Conservation (phyloP, 805 yeast genomes). For the Wickerhamiella nectarea region DNA sequence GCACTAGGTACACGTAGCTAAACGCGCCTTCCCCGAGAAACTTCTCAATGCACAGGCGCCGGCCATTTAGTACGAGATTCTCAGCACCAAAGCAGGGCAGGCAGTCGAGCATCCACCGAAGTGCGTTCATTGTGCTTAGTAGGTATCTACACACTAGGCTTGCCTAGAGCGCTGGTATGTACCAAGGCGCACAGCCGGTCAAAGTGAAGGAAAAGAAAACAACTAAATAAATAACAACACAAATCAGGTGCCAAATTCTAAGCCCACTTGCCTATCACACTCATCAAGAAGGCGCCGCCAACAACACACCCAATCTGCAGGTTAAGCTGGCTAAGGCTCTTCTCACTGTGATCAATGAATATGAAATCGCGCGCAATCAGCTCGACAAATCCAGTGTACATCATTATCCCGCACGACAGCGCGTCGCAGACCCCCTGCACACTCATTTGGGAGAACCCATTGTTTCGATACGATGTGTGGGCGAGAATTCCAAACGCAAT, state of each 20-base stretch:
- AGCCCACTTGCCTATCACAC: conserved; percentile 66
- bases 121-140: background rate
- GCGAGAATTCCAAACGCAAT: conserved; percentile 69
- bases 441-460: conserved; percentile 39
- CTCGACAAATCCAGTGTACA: conserved; percentile 64
- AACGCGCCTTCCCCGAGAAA: conserved; percentile 87
- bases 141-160: too few species aligned
- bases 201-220: too few species aligned
- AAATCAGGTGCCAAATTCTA: too few species aligned
- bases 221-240: too few species aligned
- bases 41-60: conserved; percentile 46
- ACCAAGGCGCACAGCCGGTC: too few species aligned
- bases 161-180: too few species aligned
- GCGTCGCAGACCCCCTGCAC: conserved; percentile 55
- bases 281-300: conserved; percentile 56
- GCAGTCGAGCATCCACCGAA: conserved; percentile 2
- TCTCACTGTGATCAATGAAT: conserved; percentile 31
- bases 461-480: conserved; percentile 41
- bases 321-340: conserved; percentile 31
- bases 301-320: conserved; percentile 33
- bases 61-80: conserved; percentile 36
- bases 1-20: conserved; percentile 72
- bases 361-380: conserved; percentile 62
- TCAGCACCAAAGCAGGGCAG: conserved; percentile 4
- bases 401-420: conserved; percentile 55